phyloP scores from a whole-genome alignment of 495 filamentous ascomycete genomes.

The Lasiosphaeris hirsuta region DNA sequence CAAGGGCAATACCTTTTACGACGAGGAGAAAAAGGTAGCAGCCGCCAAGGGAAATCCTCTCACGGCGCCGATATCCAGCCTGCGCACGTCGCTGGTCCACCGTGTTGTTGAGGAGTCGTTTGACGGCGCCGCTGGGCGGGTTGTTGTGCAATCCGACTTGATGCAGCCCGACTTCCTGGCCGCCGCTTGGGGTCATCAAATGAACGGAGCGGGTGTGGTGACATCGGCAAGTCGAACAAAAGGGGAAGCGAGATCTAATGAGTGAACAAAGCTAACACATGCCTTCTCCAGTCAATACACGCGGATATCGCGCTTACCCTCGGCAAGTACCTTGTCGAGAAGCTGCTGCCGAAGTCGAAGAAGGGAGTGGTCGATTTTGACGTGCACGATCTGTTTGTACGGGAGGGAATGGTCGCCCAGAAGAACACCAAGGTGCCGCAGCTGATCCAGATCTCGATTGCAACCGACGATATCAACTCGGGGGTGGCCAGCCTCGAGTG shows the following conservation, averaged over 20 bases:
- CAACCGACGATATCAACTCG: constrained; percentile 23
- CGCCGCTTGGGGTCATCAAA: constrained; percentile 54
- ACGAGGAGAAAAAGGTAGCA: constrained; percentile 31
- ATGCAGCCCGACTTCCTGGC: constrained; percentile 48
- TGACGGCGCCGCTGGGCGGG: constrained; percentile 6
- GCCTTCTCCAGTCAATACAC: constrained; percentile 16
- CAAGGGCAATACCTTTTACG: constrained; percentile 54
- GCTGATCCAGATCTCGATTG: constrained; percentile 30
- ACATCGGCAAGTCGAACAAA: too few relatives aligned
- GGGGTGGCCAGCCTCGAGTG: constrained; percentile 28
- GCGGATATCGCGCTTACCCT: neutral
- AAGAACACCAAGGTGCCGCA: constrained; percentile 25
- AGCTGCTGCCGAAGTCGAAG: constrained; percentile 33
- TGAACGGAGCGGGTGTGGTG: constrained; percentile 28
- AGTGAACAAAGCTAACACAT: too few relatives aligned
- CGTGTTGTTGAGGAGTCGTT: constrained; percentile 9
- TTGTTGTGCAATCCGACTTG: constrained; percentile 54
- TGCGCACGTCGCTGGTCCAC: constrained; percentile 13
- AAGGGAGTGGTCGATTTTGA: too few relatives aligned
- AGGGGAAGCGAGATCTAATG: too few relatives aligned
- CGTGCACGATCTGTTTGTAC: constrained; percentile 51
- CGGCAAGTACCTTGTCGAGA: constrained; percentile 39
- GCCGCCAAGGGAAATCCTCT: constrained; percentile 14
- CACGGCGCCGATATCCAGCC: neutral
- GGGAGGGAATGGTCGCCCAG: constrained; percentile 55